phyloP scores from a whole-genome alignment of 2,329 filamentous ascomycete species.

The Ophiocordyceps camponoti-saundersi region DNA sequence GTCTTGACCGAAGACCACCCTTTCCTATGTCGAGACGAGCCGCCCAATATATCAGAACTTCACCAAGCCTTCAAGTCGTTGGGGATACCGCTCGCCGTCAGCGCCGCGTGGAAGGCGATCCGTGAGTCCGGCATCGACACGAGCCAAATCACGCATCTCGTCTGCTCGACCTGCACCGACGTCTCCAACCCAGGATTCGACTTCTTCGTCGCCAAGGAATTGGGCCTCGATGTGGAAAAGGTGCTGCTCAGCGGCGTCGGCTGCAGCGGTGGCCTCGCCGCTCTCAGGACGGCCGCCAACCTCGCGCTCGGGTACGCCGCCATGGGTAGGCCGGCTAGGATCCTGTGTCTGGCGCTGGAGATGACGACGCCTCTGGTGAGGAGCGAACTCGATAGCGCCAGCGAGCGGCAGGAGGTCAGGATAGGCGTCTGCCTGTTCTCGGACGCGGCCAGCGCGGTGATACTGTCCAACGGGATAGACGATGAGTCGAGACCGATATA shows the following conservation, averaged over 20 bases:
- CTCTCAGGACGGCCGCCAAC: constrained; percentile 46
- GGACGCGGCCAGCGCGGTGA: constrained; percentile 49
- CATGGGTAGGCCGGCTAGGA: constrained; percentile 39
- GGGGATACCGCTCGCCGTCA: constrained; percentile 39
- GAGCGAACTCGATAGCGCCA: constrained; percentile 47
- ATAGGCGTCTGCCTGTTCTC: constrained; percentile 53
- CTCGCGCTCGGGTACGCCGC: constrained; percentile 46
- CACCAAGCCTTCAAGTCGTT: constrained; percentile 37
- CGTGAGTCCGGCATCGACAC: constrained; percentile 33
- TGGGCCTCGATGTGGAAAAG: constrained; percentile 46
- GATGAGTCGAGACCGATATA: constrained; percentile 27
- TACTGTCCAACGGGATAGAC: constrained; percentile 48
- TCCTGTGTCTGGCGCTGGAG: constrained; percentile 49
- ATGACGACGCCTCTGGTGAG: constrained; percentile 43
- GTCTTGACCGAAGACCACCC: neutral
- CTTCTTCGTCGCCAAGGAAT: constrained; percentile 40
- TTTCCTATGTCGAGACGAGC: neutral
- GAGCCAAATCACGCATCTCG: constrained; percentile 44
- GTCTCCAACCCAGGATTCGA: constrained; percentile 55
- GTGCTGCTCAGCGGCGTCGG: constrained; percentile 49
- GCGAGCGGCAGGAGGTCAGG: constrained; percentile 39
- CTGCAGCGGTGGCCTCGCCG: constrained; percentile 46
- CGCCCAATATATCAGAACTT: constrained; percentile 36
- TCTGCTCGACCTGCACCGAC: constrained; percentile 52
- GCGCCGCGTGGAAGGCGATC: constrained; percentile 36